Evolutionary conservation across 2,329 filamentous ascomycete species (phyloP).

Genomic region (Xylariaceae sp.): DNA sequence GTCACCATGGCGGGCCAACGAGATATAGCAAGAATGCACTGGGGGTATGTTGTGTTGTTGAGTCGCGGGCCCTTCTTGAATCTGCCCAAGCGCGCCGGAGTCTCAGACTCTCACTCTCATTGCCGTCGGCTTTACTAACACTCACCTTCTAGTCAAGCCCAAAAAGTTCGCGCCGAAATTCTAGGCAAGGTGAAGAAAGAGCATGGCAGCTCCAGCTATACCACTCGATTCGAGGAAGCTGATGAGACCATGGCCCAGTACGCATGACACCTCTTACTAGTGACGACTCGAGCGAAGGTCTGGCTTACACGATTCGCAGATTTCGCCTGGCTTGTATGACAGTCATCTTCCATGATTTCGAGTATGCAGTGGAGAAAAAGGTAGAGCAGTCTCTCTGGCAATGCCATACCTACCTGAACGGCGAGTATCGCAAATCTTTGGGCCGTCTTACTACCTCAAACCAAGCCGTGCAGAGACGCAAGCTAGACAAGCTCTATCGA

Average conservation of each 20-base stretch:
- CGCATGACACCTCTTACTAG: conserved; percentile 7
- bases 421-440: conserved; percentile 67
- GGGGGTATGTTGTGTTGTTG: conserved; percentile 30
- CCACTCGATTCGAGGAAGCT: conserved; percentile 30
- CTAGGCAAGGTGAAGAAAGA: conserved; percentile 28
- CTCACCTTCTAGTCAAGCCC: conserved; percentile 22
- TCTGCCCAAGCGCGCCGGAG: neutral
- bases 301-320: conserved; percentile 36
- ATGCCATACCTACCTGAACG: conserved; percentile 71
- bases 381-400: conserved; percentile 73
- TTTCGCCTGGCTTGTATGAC: conserved; percentile 68
- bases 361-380: conserved; percentile 56
- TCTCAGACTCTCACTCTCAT: neutral
- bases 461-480: conserved; percentile 61
- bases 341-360: conserved; percentile 67
- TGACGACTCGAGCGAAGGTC: conserved; percentile 7
- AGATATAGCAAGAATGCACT: conserved; percentile 27
- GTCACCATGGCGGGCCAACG: conserved; percentile 26
- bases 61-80: neutral
- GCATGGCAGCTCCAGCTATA: conserved; percentile 28
- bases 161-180: conserved; percentile 29
- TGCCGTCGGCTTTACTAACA: conserved; percentile 13
- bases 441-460: conserved; percentile 48
- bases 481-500: conserved; percentile 74
- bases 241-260: conserved; percentile 33